phyloP scores from a whole-genome alignment of 2,329 filamentous ascomycete species.

The Diplodia intermedia region DNA sequence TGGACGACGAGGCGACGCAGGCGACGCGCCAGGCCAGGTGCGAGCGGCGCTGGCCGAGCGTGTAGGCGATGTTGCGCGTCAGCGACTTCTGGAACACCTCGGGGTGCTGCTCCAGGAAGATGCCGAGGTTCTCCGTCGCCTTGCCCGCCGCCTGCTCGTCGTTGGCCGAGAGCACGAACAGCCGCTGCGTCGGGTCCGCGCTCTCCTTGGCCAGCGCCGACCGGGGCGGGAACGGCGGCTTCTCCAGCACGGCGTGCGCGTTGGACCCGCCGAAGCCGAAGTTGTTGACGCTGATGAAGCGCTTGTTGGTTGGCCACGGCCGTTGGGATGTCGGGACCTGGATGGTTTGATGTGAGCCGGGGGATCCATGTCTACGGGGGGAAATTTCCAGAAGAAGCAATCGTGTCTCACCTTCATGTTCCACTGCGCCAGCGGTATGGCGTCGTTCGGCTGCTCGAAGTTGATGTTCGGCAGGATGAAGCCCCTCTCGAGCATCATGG shows the following conservation, averaged over 20 bases:
- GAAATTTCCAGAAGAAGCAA: not conserved
- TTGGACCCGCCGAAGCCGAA: conserved; percentile 35
- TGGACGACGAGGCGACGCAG: conserved; percentile 14
- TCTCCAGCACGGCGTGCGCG: conserved; percentile 32
- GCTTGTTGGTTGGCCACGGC: conserved; percentile 31
- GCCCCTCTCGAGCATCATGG: conserved; percentile 38
- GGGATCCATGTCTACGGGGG: not conserved
- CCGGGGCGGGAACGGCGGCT: conserved; percentile 6
- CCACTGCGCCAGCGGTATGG: conserved; percentile 33
- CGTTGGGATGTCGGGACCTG: conserved; percentile 24
- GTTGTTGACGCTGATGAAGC: conserved; percentile 33
- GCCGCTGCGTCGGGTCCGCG: not conserved
- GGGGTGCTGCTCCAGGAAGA: conserved; percentile 31
- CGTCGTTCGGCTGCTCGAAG: conserved; percentile 34
- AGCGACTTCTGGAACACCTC: conserved; percentile 31
- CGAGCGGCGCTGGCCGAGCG: conserved; percentile 29
- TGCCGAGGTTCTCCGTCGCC: conserved; percentile 15
- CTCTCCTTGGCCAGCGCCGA: conserved; percentile 19
- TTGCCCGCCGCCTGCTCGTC: conserved; percentile 17
- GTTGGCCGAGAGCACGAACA: conserved; percentile 31
- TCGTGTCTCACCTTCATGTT: conserved; percentile 34
- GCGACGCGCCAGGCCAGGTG: conserved; percentile 22
- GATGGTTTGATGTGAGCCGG: not conserved
- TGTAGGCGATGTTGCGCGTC: conserved; percentile 31
- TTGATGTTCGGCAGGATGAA: conserved; percentile 40